Percentiles rank a stretch among this genome's conserved stretches.
Conservation (phyloP, 768 basidiomycete genomes). For the Sistotremastrum suecicum region DNA sequence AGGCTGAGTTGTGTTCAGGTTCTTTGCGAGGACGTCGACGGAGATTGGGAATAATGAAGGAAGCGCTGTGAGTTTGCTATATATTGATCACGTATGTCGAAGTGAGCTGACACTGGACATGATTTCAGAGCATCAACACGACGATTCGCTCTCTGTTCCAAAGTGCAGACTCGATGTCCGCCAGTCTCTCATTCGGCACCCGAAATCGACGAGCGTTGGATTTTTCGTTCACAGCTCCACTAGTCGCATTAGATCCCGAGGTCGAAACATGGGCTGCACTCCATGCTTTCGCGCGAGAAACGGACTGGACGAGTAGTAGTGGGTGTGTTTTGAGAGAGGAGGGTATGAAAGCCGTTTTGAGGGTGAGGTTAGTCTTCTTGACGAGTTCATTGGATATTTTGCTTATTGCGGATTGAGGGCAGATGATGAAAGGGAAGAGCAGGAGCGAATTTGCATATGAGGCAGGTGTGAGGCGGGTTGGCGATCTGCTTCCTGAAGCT, state of each 20-base stretch:
- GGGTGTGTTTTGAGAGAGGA: constrained; percentile 52
- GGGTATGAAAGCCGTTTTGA: constrained; percentile 53
- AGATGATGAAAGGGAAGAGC: not conserved
- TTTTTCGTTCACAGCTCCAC: constrained; percentile 47
- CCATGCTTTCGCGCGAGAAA: constrained; percentile 56
- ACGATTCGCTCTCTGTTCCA: constrained; percentile 83
- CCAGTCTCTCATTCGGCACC: constrained; percentile 71
- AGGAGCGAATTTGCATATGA: constrained; percentile 78
- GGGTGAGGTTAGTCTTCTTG: constrained; percentile 55
- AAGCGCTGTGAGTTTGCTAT: constrained; percentile 52
- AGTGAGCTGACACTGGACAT: not conserved
- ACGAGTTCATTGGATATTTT: not conserved
- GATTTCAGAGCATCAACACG: constrained; percentile 54
- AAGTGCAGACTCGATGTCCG: constrained; percentile 79
- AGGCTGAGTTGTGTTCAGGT: constrained; percentile 52
- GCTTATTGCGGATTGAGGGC: no score
- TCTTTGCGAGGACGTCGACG: constrained; percentile 70
- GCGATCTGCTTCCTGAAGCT: constrained; percentile 56
- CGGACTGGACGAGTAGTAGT: constrained; percentile 70
- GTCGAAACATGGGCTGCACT: constrained; percentile 61
- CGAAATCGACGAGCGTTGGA: constrained; percentile 77
- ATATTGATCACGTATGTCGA: not conserved
- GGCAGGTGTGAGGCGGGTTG: constrained; percentile 61
- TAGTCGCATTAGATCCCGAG: constrained; percentile 25
- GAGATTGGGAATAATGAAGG: constrained; percentile 92